These are phyloP conservation scores for Leccinum colubrinum DNA, from an alignment of 1,284 basidiomycete species.

Conservation along the genomic window DNA sequence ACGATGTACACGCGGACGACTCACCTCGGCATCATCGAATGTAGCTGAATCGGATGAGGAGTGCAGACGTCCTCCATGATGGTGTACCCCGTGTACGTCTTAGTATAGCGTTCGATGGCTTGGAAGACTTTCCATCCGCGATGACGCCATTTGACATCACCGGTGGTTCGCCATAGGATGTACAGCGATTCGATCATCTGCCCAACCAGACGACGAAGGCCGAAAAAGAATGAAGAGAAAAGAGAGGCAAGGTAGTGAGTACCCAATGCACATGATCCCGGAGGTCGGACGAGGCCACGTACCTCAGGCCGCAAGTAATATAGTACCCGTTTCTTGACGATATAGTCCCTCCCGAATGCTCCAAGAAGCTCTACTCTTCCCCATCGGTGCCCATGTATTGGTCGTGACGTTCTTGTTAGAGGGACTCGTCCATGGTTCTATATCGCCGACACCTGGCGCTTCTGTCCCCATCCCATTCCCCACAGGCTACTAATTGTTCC, in stretches of 20 bases:
- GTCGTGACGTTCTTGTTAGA: neutral
- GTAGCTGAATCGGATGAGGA: conserved; percentile 20
- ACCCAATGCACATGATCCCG: neutral
- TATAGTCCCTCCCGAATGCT: conserved; percentile 38
- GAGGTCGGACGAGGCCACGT: conserved; percentile 9
- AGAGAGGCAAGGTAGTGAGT: neutral
- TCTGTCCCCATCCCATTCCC: conserved; percentile 18
- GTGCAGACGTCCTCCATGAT: conserved; percentile 48
- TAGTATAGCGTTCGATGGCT: conserved; percentile 60
- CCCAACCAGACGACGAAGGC: neutral
- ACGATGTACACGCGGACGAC: neutral
- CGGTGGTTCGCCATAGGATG: conserved; percentile 68
- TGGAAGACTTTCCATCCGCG: conserved; percentile 76
- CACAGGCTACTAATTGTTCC: neutral
- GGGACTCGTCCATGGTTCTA: conserved; percentile 23
- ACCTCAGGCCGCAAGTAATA: conserved; percentile 70
- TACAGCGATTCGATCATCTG: conserved; percentile 71
- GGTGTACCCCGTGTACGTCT: conserved; percentile 56
- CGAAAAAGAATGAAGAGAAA: neutral
- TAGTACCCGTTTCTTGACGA: conserved; percentile 31
- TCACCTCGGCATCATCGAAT: conserved; percentile 11
- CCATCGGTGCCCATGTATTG: neutral
- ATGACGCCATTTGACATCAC: conserved; percentile 67
- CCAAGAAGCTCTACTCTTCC: conserved; percentile 3
- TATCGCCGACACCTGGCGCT: conserved; percentile 52